Base-by-base conservation (phyloP, 495 filamentous ascomycete genomes). In the Penicillium robsamsonii region DNA sequence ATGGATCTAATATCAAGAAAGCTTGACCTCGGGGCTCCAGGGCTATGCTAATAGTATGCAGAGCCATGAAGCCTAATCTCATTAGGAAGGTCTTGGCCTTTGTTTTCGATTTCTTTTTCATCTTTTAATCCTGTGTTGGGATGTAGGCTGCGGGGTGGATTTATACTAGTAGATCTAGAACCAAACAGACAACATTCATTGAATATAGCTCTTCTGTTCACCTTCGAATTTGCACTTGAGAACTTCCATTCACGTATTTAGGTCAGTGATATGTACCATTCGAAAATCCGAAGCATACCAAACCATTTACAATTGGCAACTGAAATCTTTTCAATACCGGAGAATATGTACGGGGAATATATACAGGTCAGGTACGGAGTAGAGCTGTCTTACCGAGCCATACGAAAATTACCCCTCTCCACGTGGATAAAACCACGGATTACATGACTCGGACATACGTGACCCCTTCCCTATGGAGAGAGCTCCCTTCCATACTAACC, bases 381-480 rank as follows among this genome's bases (percentile, higher is more conserved):
- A 22, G 6, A 38, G 35, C 15, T 38, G 35, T 9, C 35, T 52
- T 49, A 42, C 37, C 22, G 6, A 18, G 10, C 11, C 10, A 45
- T 48, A 48, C 44, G 37, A 42, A 40, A 49, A 56, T 31, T 48
- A 49, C 53, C 24, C 6, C 35, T 15, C 12, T 20, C n/a, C 17
- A 49, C 29, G 17, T 48, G 25, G 53, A 49, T 24, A 49, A 29
- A 31, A 30, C 35, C 31, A 30, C 10, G 4, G 8, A 33, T 49
- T 56, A 56, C 53, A 48, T 17, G 24, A 20, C 53, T 7, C 45
- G 52, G 52, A 41, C 51, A 30, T 47, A 55, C 30, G 30, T 47
- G 25, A 41, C 53, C 45, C 33, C 53, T 56, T 56, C 45, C 51
- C 40, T 54, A 31, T 46, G 42, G 50, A 52, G 50, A 52, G 50